A percentile compares a stretch with the other conserved stretches of the same genome.
phyloP scores from a whole-genome alignment of 768 basidiomycete species.

The Suillus americanus region DNA sequence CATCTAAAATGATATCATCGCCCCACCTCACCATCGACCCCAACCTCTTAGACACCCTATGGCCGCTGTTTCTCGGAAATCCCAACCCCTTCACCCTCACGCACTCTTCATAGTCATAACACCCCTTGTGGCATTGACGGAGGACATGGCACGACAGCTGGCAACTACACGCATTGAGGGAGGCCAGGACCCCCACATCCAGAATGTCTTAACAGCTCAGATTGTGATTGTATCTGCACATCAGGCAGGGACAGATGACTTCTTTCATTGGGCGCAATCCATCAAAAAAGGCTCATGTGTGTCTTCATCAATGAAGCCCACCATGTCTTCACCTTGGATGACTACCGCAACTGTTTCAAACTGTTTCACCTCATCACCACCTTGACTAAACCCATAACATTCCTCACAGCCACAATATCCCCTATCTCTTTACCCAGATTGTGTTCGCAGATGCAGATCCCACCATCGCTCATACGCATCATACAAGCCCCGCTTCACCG shows the following conservation, averaged over 20 bases:
- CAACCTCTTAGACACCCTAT: not conserved
- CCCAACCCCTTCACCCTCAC: not conserved
- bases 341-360: conserved; percentile 13
- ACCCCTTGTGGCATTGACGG: conserved; percentile 10
- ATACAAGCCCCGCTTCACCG: not conserved
- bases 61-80: not conserved
- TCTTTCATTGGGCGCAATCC: conserved; percentile 2
- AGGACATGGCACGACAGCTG: conserved; percentile 8
- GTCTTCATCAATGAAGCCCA: conserved; percentile 15
- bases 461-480: not conserved
- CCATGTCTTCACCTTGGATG: conserved; percentile 5
- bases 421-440: not conserved
- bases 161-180: not conserved
- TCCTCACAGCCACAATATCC: conserved; percentile 13
- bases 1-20: not conserved
- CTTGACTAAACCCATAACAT: conserved; percentile 12
- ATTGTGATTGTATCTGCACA: conserved; percentile 12
- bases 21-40: not conserved
- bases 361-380: conserved; percentile 8
- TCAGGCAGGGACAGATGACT: not conserved
- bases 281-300: not conserved
- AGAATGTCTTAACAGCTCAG: not conserved
- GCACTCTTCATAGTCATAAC: conserved; percentile 9
- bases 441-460: not conserved
- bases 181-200: not conserved